These are phyloP conservation scores for Dysphania ambrosioides DNA, from an alignment of 148 eudicot genomes.

Conservation along the genomic window DNA sequence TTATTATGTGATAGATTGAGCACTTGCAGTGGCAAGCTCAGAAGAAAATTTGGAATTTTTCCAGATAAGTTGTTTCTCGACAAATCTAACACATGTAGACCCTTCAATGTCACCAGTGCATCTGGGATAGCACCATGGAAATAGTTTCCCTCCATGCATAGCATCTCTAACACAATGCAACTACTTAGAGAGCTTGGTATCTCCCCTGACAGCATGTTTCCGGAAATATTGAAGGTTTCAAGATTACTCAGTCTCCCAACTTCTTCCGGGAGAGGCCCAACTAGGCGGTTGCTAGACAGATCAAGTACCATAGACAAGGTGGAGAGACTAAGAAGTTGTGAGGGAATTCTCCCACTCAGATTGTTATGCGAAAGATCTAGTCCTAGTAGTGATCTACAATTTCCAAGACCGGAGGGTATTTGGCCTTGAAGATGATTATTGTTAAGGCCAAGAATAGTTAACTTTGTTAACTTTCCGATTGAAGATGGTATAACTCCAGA, in stretches of 20 bases:
- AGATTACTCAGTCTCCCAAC: conserved; percentile 27
- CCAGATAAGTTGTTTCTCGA: conserved; percentile 41
- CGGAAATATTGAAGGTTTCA: conserved; percentile 4
- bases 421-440: conserved; percentile 28
- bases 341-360: conserved; percentile 32
- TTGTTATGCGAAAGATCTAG: conserved; percentile 27
- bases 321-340: conserved; percentile 22
- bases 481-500: conserved; percentile 37
- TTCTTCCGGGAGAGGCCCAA: conserved; percentile 29
- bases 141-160: conserved; percentile 25
- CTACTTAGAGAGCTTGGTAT: conserved; percentile 31
- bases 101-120: conserved; percentile 14
- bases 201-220: conserved; percentile 31
- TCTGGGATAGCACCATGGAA: conserved; percentile 33
- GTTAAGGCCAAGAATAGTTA: conserved; percentile 9
- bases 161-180: conserved; percentile 11
- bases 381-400: conserved; percentile 22
- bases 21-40: neutral
- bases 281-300: conserved; percentile 25
- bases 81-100: conserved; percentile 25
- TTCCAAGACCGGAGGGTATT: conserved; percentile 35
- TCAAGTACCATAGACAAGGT: neutral
- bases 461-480: conserved; percentile 30
- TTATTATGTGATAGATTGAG: conserved; percentile 30
- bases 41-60: conserved; percentile 25